Evolutionary conservation across 805 yeast species (phyloP).

Genomic region (Candida alai): DNA sequence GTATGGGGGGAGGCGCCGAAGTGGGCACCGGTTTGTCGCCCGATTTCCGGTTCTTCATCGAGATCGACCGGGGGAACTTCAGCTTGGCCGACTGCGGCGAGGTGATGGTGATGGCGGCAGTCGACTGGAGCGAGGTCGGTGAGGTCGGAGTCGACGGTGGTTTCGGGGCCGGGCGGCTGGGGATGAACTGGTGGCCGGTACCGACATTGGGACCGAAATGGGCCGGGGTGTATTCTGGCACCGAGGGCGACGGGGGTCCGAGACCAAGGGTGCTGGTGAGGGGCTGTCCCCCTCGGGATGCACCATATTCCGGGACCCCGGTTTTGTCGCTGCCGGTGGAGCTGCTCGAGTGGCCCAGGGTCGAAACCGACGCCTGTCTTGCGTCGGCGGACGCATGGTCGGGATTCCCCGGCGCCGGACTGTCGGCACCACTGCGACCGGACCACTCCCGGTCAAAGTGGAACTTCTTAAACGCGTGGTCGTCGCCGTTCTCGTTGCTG

Average conservation of each 20-base stretch:
- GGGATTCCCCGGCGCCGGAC: slow-evolving; percentile 4
- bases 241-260: slow-evolving; percentile 3
- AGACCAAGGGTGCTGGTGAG: background rate
- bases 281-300: slow-evolving; percentile 6
- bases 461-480: slow-evolving; percentile 42
- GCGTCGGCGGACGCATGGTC: too few relatives aligned
- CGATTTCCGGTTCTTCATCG: too few relatives aligned
- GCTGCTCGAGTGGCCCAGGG: too few relatives aligned
- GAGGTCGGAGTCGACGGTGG: slow-evolving; percentile 36
- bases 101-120: too few relatives aligned
- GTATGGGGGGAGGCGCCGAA: too few relatives aligned
- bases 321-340: too few relatives aligned
- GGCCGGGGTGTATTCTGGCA: slow-evolving; percentile 22
- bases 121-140: slow-evolving; percentile 3
- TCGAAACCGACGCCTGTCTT: too few relatives aligned
- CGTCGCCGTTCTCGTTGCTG: slow-evolving; percentile 38
- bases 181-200: slow-evolving; percentile 53
- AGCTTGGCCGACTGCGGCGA: too few relatives aligned
- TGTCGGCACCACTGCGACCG: slow-evolving; percentile 18
- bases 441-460: slow-evolving; percentile 20
- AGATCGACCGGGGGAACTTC: too few relatives aligned
- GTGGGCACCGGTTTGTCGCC: too few relatives aligned
- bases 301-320: too few relatives aligned
- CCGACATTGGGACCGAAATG: too few relatives aligned
- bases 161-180: slow-evolving; percentile 66